Conservation (phyloP, 2,329 filamentous ascomycete genomes). For the Xylariaceae sp. region DNA sequence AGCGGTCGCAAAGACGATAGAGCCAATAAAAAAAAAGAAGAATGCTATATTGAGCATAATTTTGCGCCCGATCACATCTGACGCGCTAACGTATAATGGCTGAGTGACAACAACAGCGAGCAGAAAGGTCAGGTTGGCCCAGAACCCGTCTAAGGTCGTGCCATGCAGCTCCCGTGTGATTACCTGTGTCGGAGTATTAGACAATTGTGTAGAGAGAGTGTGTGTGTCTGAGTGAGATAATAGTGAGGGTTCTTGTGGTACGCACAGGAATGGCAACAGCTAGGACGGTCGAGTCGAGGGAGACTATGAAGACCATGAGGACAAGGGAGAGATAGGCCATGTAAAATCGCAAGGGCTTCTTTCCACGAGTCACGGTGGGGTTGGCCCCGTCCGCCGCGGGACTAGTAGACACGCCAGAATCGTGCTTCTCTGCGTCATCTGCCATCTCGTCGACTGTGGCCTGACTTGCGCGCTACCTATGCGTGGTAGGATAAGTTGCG, state of each 20-base stretch:
- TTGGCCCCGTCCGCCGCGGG: no score
- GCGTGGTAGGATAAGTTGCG: no score
- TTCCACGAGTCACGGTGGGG: no score
- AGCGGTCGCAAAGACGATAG: constrained; percentile 39
- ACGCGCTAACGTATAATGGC: constrained; percentile 38
- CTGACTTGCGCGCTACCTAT: no score
- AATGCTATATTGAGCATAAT: constrained; percentile 38
- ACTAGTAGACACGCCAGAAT: no score
- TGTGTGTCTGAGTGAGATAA: no score
- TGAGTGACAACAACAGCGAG: constrained; percentile 36
- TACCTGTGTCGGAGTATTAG: no score
- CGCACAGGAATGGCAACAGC: constrained; percentile 32
- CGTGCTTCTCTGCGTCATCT: no score
- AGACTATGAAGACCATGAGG: constrained; percentile 29
- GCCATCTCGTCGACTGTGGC: no score
- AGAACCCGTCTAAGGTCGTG: constrained; percentile 36
- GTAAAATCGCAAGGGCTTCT: constrained; percentile 28
- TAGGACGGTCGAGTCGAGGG: constrained; percentile 29
- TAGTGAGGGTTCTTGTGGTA: not conserved
- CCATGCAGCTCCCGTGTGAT: constrained; percentile 34
- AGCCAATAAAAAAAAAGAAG: constrained; percentile 45
- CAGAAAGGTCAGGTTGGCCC: constrained; percentile 44
- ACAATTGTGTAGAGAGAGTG: no score
- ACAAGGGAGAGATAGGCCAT: constrained; percentile 31
- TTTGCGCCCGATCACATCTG: constrained; percentile 43